Percentiles rank a stretch among this genome's conserved stretches.
phyloP scores from a whole-genome alignment of 2,329 filamentous ascomycete genomes.

The Fusarium dlaminii region DNA sequence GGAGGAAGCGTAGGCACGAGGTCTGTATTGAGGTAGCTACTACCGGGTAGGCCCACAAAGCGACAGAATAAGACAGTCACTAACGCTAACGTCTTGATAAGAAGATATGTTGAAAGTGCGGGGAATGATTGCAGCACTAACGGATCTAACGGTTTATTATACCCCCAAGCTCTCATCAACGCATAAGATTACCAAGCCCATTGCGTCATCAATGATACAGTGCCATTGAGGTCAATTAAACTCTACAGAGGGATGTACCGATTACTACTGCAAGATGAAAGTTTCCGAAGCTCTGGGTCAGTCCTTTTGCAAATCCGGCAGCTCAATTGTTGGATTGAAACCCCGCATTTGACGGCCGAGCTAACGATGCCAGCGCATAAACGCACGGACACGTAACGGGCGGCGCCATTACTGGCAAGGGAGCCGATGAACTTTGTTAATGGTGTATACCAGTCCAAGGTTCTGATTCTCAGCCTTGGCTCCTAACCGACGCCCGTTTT shows the following conservation, averaged over 20 bases:
- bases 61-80: neutral
- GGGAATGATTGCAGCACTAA: fast-evolving
- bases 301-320: neutral
- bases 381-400: neutral
- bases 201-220: neutral
- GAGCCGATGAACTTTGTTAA: neutral
- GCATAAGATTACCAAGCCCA: neutral
- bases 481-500: neutral
- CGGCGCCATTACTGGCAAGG: neutral
- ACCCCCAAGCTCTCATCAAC: neutral
- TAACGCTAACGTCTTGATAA: fast-evolving
- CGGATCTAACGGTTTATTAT: fast-evolving
- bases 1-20: neutral
- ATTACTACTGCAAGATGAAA: neutral
- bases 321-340: neutral
- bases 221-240: neutral
- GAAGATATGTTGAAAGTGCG: fast-evolving
- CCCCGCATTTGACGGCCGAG: neutral
- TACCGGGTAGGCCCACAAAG: fast-evolving
- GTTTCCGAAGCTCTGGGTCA: neutral
- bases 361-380: neutral
- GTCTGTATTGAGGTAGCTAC: neutral
- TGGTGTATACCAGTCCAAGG: neutral
- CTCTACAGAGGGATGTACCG: neutral
- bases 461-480: neutral